phyloP scores from a whole-genome alignment of 2,329 filamentous ascomycete genomes.

The Botrytis deweyae region DNA sequence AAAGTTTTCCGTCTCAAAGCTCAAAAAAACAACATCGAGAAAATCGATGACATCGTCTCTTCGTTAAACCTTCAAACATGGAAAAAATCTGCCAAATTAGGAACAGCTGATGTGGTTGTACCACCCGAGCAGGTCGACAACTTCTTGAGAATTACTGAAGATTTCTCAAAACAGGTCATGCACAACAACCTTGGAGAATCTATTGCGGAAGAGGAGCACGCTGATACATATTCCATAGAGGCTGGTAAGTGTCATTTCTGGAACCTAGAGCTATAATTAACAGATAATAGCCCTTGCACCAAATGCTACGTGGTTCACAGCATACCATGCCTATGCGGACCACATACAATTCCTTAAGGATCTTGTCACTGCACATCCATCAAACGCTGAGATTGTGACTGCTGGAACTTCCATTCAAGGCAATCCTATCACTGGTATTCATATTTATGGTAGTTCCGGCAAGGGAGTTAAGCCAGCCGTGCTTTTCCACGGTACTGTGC shows the following conservation, averaged over 20 bases:
- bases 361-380: conserved; percentile 46
- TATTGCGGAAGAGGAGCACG: conserved; percentile 43
- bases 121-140: conserved; percentile 41
- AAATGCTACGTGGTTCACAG: conserved; percentile 50
- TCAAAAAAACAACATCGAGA: conserved; percentile 38
- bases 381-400: conserved; percentile 50
- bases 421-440: conserved; percentile 48
- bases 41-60: conserved; percentile 41
- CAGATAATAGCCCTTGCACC: conserved; percentile 29
- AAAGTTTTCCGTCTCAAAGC: conserved; percentile 43
- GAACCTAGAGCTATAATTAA: conserved; percentile 22
- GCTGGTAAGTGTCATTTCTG: conserved; percentile 22
- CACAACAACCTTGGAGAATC: conserved; percentile 46
- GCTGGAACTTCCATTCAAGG: conserved; percentile 50
- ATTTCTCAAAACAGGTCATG: conserved; percentile 41
- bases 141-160: conserved; percentile 42
- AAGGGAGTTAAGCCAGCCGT: conserved; percentile 51
- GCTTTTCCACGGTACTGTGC: conserved; percentile 57
- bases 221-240: neutral
- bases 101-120: conserved; percentile 45
- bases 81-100: conserved; percentile 37
- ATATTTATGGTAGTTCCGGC: conserved; percentile 51
- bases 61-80: conserved; percentile 42
- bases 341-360: conserved; percentile 51
- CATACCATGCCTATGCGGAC: conserved; percentile 54